These are phyloP conservation scores for Diversispora epigaea DNA, from an alignment of 192 early-diverging fungal genomes.

Conservation along the genomic window DNA sequence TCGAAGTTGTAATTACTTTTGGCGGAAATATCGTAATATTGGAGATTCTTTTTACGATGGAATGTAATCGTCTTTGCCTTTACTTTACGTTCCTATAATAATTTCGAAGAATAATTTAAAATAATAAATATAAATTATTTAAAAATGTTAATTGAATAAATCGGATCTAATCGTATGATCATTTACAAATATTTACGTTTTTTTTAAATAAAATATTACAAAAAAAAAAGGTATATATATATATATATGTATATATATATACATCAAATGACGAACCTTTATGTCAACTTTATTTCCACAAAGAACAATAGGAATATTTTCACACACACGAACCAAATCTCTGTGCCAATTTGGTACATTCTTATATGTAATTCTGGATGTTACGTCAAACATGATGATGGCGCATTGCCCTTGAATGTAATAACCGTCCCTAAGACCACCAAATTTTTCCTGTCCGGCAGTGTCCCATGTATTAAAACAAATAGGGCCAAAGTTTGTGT, in stretches of 20 bases:
- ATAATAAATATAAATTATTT: no score
- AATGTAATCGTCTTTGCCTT: conserved; percentile 99
- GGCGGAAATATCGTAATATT: conserved; percentile 99
- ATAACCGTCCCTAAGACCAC: conserved; percentile 99
- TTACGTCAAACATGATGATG: conserved; percentile 99
- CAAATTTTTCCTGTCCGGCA: conserved; percentile 99
- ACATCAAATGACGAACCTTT: conserved; percentile 58
- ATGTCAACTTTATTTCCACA: conserved; percentile 99
- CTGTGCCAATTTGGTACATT: conserved; percentile 99
- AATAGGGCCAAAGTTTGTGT: conserved; percentile 96
- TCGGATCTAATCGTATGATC: no score
- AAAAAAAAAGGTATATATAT: background rate
- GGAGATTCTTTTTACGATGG: conserved; percentile 99
- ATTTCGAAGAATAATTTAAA: no score
- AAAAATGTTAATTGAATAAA: no score
- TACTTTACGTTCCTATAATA: conserved; percentile 88
- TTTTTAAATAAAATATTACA: no score
- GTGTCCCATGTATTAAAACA: conserved; percentile 99
- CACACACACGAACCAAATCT: conserved; percentile 98
- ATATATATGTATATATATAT: background rate
- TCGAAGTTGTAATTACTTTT: conserved; percentile 99
- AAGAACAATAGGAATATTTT: conserved; percentile 99
- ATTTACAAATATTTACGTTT: no score
- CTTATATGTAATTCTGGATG: conserved; percentile 99
- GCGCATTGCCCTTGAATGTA: conserved; percentile 99